Evolutionary conservation across 805 yeast species (phyloP).

Genomic region (Ogataea salicorniae): DNA sequence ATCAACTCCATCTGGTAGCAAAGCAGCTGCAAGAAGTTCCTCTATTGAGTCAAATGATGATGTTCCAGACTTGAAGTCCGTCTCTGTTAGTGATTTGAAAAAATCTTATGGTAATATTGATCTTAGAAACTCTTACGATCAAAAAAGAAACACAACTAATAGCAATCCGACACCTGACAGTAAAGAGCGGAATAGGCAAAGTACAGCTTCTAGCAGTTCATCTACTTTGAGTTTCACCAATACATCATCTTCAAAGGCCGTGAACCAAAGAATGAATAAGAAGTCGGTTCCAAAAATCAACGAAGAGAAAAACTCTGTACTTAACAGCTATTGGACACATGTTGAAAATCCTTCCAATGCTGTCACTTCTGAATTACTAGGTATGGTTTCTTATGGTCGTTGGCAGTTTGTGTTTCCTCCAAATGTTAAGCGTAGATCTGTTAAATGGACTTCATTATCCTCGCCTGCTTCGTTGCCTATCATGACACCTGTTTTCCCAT

Average conservation of each 20-base stretch:
- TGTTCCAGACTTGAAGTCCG: slow-evolving; percentile 15
- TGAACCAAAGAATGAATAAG: slow-evolving; percentile 3
- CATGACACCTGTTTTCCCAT: slow-evolving; percentile 73
- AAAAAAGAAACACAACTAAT: too few species aligned
- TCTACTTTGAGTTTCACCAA: too few species aligned
- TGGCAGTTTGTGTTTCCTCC: slow-evolving; percentile 91
- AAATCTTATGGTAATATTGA: neutral
- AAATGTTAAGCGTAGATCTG: slow-evolving; percentile 55
- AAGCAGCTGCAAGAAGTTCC: neutral
- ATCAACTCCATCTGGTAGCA: slow-evolving; percentile 10
- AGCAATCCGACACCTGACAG: too few species aligned
- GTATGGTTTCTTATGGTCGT: slow-evolving; percentile 63
- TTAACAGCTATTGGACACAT: slow-evolving; percentile 50
- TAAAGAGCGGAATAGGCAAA: neutral
- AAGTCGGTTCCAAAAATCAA: slow-evolving; percentile 2
- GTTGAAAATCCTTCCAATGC: slow-evolving; percentile 76
- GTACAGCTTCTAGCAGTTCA: neutral
- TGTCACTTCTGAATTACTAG: slow-evolving; percentile 46
- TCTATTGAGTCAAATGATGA: slow-evolving; percentile 12
- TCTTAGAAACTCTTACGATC: too few species aligned
- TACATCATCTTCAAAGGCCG: too few species aligned
- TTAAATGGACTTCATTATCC: slow-evolving; percentile 90
- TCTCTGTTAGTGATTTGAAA: slow-evolving; percentile 2
- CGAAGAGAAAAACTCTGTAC: slow-evolving; percentile 11
- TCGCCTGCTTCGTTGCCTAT: slow-evolving; percentile 93